Conservation (phyloP, 1,284 basidiomycete genomes). For the Malassezia japonica region DNA sequence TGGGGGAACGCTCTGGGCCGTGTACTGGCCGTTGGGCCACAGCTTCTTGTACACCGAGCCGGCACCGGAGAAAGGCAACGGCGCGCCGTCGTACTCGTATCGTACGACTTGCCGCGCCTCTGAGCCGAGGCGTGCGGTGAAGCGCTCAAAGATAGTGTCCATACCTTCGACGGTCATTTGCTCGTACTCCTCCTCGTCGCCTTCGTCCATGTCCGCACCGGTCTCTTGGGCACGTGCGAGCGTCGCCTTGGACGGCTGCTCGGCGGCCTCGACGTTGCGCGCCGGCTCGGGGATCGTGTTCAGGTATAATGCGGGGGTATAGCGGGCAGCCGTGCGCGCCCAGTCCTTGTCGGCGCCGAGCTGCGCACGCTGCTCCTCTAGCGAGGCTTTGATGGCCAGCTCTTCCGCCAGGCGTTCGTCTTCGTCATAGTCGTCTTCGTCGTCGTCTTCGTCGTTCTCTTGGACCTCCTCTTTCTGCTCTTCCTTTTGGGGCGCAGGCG, state of each 20-base stretch:
- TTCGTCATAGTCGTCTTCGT: constrained; percentile 23
- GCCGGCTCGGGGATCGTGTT: constrained; percentile 40
- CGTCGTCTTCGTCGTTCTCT: constrained; percentile 14
- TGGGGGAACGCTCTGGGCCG: constrained; percentile 19
- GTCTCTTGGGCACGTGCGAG: not conserved
- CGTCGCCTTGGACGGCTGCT: not conserved
- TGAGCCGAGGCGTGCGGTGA: constrained; percentile 30
- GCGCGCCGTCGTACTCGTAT: constrained; percentile 40
- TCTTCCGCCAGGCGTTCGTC: constrained; percentile 41
- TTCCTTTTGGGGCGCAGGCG: not conserved
- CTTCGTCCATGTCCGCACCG: constrained; percentile 10
- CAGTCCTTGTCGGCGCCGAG: constrained; percentile 21
- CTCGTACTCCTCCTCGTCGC: constrained; percentile 38
- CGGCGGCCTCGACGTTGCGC: not conserved
- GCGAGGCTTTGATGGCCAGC: constrained; percentile 38
- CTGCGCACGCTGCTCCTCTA: constrained; percentile 17
- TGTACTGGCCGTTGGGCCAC: constrained; percentile 23
- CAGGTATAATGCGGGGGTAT: constrained; percentile 32
- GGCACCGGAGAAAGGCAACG: constrained; percentile 32
- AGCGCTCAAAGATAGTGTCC: constrained; percentile 41
- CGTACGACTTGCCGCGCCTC: constrained; percentile 41
- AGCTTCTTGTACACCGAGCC: constrained; percentile 29
- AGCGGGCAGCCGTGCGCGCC: constrained; percentile 23
- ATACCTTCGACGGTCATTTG: constrained; percentile 35
- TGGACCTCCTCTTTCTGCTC: not conserved